Evolutionary conservation across 805 yeast species (phyloP).

Genomic region (Debaryomyces hansenii): DNA sequence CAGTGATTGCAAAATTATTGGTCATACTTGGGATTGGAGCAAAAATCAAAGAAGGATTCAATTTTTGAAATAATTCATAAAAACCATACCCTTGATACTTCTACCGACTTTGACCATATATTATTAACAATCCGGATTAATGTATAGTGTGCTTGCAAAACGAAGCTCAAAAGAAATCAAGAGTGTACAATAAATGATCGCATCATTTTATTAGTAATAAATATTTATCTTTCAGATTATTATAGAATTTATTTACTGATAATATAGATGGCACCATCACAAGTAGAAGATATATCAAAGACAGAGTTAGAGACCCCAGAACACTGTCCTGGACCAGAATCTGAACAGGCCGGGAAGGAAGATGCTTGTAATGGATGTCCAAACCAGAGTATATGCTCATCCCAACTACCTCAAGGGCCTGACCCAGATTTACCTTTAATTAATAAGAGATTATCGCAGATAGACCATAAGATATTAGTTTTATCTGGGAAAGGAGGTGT

Average conservation of each 20-base stretch:
- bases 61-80: no score
- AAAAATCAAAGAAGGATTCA: no score
- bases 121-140: no score
- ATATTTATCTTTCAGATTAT: background rate
- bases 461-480: constrained; percentile 77
- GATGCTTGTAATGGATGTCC: constrained; percentile 97
- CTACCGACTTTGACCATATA: no score
- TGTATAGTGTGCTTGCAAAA: background rate
- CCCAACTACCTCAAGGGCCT: constrained; percentile 84
- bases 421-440: constrained; percentile 89
- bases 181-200: background rate
- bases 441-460: constrained; percentile 59
- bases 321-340: constrained; percentile 98
- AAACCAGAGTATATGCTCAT: constrained; percentile 84
- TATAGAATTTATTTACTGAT: background rate
- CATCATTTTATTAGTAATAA: background rate
- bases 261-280: constrained; percentile 22
- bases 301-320: constrained; percentile 64
- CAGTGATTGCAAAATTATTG: no score
- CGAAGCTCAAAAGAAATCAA: no score
- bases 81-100: no score
- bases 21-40: no score
- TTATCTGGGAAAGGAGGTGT: constrained; percentile 93
- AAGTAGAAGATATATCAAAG: constrained; percentile 12
- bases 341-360: constrained; percentile 88